Evolutionary conservation across 768 basidiomycete genomes (phyloP), one percentile per base, ranked within the genome.

Genomic region (Fistulinella prunicolor): DNA sequence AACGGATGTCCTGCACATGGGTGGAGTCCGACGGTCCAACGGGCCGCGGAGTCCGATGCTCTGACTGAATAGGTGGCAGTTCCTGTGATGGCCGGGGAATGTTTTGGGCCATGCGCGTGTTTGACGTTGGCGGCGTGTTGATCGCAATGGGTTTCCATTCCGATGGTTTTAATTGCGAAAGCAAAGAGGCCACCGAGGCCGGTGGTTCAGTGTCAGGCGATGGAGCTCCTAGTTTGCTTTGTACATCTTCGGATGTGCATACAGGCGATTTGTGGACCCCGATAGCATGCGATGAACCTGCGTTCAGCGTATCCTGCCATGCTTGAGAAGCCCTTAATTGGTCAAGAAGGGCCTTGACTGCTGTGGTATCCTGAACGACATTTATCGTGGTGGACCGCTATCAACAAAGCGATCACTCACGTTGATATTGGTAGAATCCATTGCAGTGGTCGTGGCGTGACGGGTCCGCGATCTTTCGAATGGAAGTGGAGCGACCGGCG

Each of bases 261-360:
- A n/a, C n/a, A n/a, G n/a, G n/a, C n/a, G n/a, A n/a, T n/a, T n/a
- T n/a, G n/a, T n/a, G n/a, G n/a, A n/a, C n/a, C n/a, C n/a, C n/a
- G n/a, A n/a, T n/a, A n/a, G n/a, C n/a, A n/a, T n/a, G n/a, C 20
- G 41, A 23, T 10, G 28, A 28, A 28, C 12, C 28, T 12, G 32
- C 12, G 41, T 41, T 62, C 14, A 71, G 54, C 2, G 72, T 60
- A 41, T 82, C 73, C 57, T 83, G 78, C 86, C 85, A 90, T 20
- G 81, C 85, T 56, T 80, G 74, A 4, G 89, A 90, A 3, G 74
- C 66, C 42, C 79, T 73, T 12, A 91, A 71, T 53, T 80, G 79
- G 44, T 89, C 85, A 16, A 93, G 76, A 21, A 92, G 74, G 22
- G 86, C 82, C 56, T 80, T 77, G 40, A 93, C 75, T 38, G 77